Conservation (phyloP, 371 early-diverging fungal genomes). For the Mucor lusitanicus region DNA sequence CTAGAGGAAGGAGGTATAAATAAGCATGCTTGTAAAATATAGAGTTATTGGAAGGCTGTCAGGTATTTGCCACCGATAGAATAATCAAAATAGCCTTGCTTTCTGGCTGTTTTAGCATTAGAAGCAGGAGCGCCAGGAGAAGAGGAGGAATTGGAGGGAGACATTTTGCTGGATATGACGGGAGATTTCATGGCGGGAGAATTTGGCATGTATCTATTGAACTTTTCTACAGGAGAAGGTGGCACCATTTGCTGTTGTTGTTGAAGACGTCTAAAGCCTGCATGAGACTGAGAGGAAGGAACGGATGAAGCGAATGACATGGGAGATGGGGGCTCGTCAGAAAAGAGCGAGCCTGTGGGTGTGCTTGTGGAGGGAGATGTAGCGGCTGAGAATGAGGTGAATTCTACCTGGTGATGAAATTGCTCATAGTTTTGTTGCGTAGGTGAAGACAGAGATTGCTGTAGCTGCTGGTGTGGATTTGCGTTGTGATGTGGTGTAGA, state of each 20-base stretch:
- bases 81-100: slow-evolving; percentile 3
- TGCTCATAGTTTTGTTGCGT: not conserved
- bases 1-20: not conserved
- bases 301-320: slow-evolving; percentile 18
- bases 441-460: not conserved
- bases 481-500: slow-evolving; percentile 5
- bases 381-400: slow-evolving; percentile 37
- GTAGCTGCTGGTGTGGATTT: slow-evolving; percentile 1
- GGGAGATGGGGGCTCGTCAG: slow-evolving; percentile 43
- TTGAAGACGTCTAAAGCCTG: not conserved
- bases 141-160: not conserved
- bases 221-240: slow-evolving; percentile 1
- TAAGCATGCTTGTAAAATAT: not conserved
- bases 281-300: not conserved
- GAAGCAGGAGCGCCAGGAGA: not conserved
- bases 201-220: not conserved
- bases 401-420: slow-evolving; percentile 12
- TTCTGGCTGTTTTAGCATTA: not conserved
- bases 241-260: not conserved
- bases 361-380: slow-evolving; percentile 60
- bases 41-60: not conserved
- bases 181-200: not conserved
- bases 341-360: slow-evolving; percentile 53
- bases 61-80: not conserved
- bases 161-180: not conserved